phyloP scores from a whole-genome alignment of 179 eudicot species.

The Carnegiea gigantea region DNA sequence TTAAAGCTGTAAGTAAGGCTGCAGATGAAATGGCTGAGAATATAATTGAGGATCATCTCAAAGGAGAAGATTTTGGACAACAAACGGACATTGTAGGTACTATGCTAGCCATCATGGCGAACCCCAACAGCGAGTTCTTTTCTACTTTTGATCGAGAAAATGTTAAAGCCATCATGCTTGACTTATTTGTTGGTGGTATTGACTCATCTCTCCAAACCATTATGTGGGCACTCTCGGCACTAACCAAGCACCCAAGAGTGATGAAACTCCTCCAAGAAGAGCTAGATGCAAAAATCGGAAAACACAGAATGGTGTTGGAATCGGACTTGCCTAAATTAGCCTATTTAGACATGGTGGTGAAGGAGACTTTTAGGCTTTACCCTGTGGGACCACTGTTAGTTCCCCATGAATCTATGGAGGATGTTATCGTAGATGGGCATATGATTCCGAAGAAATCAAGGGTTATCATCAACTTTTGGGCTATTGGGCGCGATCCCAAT shows the following conservation, averaged over 20 bases:
- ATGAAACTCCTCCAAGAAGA: constrained; percentile 27
- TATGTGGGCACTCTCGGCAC: constrained; percentile 41
- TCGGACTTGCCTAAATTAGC: constrained; percentile 20
- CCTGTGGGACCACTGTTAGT: constrained; percentile 21
- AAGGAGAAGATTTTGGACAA: constrained; percentile 15
- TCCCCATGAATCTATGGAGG: constrained; percentile 20
- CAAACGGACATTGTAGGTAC: constrained; percentile 15
- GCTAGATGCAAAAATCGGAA: constrained; percentile 19
- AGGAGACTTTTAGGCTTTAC: constrained; percentile 24
- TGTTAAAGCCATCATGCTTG: constrained; percentile 45
- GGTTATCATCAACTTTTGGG: constrained; percentile 26
- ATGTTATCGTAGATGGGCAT: constrained; percentile 12
- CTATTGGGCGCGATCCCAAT: constrained; percentile 17
- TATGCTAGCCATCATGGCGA: constrained; percentile 21
- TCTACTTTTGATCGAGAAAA: constrained; percentile 9
- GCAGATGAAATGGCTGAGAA: background rate
- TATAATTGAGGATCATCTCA: constrained; percentile 26
- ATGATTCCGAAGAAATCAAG: constrained; percentile 24
- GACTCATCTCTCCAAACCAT: constrained; percentile 32
- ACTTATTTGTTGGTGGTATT: constrained; percentile 33
- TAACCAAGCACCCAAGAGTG: constrained; percentile 24
- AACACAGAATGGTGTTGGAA: constrained; percentile 26
- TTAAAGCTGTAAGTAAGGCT: background rate
- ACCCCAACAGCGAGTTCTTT: background rate
- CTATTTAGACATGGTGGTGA: constrained; percentile 30